phyloP scores from a whole-genome alignment of 345 rosid genomes.

The Ceriops decandra region DNA sequence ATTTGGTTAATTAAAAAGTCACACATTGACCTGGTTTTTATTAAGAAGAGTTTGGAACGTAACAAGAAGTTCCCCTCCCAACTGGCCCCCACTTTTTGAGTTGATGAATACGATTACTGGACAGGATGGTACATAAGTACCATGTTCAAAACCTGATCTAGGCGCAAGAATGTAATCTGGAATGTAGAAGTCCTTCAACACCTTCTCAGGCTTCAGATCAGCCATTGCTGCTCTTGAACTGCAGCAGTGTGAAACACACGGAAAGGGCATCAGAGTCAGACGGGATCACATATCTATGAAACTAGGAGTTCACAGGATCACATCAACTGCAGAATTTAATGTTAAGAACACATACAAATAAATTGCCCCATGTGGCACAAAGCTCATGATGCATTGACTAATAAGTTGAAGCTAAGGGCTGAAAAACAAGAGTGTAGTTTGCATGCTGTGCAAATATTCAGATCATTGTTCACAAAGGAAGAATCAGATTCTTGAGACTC shows the following conservation, averaged over 20 bases:
- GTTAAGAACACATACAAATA: too few relatives aligned
- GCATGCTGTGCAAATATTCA: too few relatives aligned
- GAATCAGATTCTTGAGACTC: too few relatives aligned
- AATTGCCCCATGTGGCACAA: too few relatives aligned
- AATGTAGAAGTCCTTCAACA: conserved; percentile 33
- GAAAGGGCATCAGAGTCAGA: not conserved
- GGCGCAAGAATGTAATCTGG: conserved; percentile 45
- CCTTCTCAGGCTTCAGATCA: conserved; percentile 3
- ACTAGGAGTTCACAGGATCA: too few relatives aligned
- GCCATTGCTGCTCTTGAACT: conserved; percentile 17
- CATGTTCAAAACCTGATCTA: conserved; percentile 17
- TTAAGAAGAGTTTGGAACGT: conserved; percentile 54
- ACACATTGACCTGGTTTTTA: conserved; percentile 42
- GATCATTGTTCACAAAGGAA: too few relatives aligned
- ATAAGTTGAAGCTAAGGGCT: too few relatives aligned
- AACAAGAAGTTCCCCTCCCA: conserved; percentile 56
- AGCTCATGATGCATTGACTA: too few relatives aligned
- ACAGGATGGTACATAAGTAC: conserved; percentile 29
- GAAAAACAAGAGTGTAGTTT: too few relatives aligned
- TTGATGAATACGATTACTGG: conserved; percentile 67
- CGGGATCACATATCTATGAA: not conserved
- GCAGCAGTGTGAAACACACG: not conserved
- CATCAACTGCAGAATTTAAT: too few relatives aligned
- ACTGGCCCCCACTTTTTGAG: conserved; percentile 72
- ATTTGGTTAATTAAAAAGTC: not conserved